phyloP scores from a whole-genome alignment of 345 rosid genomes.

The Firmiana major region DNA sequence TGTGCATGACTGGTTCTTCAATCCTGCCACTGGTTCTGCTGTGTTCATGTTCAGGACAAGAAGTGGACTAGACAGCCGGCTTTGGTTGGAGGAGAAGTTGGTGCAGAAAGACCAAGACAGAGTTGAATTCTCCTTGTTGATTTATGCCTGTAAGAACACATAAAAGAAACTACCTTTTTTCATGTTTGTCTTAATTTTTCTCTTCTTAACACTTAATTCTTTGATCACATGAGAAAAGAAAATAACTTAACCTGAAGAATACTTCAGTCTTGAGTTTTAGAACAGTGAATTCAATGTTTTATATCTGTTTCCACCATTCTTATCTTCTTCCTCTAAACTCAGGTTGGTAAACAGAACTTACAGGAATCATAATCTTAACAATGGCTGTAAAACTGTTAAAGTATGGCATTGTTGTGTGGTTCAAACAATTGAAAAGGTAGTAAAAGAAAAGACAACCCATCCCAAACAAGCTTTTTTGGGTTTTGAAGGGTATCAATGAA shows the following conservation, averaged over 20 bases:
- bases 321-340: not conserved
- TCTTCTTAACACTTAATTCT: conserved; percentile 27
- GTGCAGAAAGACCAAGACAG: conserved; percentile 56
- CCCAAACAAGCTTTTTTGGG: conserved; percentile 14
- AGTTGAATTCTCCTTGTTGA: conserved; percentile 71
- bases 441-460: conserved; percentile 9
- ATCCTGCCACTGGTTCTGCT: conserved; percentile 49
- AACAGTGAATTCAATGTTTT: conserved; percentile 21
- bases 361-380: not conserved
- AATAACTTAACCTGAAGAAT: conserved; percentile 9
- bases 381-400: not conserved
- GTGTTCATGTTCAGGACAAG: conserved; percentile 92
- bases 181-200: conserved; percentile 15
- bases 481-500: conserved; percentile 32
- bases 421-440: conserved; percentile 13
- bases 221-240: conserved; percentile 14
- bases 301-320: not conserved
- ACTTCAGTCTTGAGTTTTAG: conserved; percentile 19
- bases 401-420: not conserved
- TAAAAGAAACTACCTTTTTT: conserved; percentile 18
- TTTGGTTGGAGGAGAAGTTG: conserved; percentile 70
- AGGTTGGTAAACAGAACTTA: not conserved
- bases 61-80: conserved; percentile 63
- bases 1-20: conserved; percentile 90
- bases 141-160: conserved; percentile 65